phyloP scores from a whole-genome alignment of 371 early-diverging fungal species.

The Syncephalastrum sp. region DNA sequence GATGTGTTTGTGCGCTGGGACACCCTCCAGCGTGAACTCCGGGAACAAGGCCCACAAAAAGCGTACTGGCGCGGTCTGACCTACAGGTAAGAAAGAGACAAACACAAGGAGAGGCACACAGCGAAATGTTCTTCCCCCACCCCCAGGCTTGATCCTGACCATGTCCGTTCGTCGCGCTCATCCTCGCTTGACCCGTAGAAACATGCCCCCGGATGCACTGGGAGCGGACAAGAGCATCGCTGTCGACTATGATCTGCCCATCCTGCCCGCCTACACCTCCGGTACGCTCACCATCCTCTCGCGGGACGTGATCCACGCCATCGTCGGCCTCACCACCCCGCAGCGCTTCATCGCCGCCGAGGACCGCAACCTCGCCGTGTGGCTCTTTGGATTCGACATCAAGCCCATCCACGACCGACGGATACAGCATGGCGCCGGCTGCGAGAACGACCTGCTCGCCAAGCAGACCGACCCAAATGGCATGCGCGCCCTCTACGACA shows the following conservation, averaged over 20 bases:
- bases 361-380: slow-evolving; percentile 56
- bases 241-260: slow-evolving; percentile 44
- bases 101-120: neutral
- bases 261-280: slow-evolving; percentile 59
- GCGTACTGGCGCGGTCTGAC: slow-evolving; percentile 60
- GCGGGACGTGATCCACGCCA: slow-evolving; percentile 43
- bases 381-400: slow-evolving; percentile 60
- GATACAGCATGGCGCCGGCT: slow-evolving; percentile 53
- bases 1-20: slow-evolving; percentile 68
- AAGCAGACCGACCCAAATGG: slow-evolving; percentile 26
- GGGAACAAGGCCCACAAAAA: slow-evolving; percentile 25
- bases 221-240: slow-evolving; percentile 17
- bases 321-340: slow-evolving; percentile 38
- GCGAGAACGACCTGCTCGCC: slow-evolving; percentile 59
- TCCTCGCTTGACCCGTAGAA: slow-evolving; percentile 23
- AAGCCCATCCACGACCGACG: slow-evolving; percentile 56
- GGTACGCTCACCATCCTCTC: slow-evolving; percentile 57
- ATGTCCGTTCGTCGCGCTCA: too few species aligned
- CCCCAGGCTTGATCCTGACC: too few species aligned
- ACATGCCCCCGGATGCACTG: slow-evolving; percentile 33
- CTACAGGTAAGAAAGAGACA: slow-evolving; percentile 43
- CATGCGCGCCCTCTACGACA: slow-evolving; percentile 52
- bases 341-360: slow-evolving; percentile 48
- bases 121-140: too few species aligned
- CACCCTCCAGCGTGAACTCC: slow-evolving; percentile 37